A percentile compares a stretch with the other conserved stretches of the same genome.
These are phyloP conservation scores for Termitomyces sp. DNA, from an alignment of 768 basidiomycete genomes.

Conservation along the genomic window DNA sequence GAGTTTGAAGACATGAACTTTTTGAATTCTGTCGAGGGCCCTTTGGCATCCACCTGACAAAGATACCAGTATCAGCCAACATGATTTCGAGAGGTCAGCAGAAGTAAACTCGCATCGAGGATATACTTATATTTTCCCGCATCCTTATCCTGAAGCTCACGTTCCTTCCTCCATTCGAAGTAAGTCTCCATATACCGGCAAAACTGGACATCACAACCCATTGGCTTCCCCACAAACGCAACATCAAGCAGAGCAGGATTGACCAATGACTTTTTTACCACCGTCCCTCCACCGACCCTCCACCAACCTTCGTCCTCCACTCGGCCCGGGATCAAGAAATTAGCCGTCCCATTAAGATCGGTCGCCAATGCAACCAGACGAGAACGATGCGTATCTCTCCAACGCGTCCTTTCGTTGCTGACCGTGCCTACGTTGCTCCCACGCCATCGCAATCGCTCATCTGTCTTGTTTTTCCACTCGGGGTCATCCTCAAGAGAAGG, in stretches of 20 bases:
- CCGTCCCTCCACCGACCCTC: constrained; percentile 33
- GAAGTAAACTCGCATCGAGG: constrained; percentile 40
- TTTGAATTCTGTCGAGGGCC: constrained; percentile 65
- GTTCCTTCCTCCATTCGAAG: constrained; percentile 47
- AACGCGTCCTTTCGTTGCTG: constrained; percentile 33
- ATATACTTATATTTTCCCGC: constrained; percentile 58
- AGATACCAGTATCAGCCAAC: not conserved
- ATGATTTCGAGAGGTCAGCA: no score
- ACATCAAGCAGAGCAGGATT: constrained; percentile 56
- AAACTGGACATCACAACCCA: constrained; percentile 39
- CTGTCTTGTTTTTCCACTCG: constrained; percentile 58
- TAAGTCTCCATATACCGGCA: constrained; percentile 42
- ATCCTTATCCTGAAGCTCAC: constrained; percentile 32
- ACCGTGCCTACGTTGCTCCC: constrained; percentile 68
- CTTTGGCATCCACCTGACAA: constrained; percentile 52
- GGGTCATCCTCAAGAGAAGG: constrained; percentile 43
- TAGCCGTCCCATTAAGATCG: constrained; percentile 29
- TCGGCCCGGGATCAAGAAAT: constrained; percentile 30
- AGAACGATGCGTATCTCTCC: constrained; percentile 47
- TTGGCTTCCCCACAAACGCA: constrained; percentile 44
- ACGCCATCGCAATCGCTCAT: constrained; percentile 63
- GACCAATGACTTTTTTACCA: constrained; percentile 31
- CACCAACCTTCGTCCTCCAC: constrained; percentile 16
- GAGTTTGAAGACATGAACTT: constrained; percentile 57
- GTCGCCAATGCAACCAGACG: constrained; percentile 40